Evolutionary conservation across 495 filamentous ascomycete genomes (phyloP), one percentile per base, ranked within the genome.

Genomic region (Podospora fimiseda): DNA sequence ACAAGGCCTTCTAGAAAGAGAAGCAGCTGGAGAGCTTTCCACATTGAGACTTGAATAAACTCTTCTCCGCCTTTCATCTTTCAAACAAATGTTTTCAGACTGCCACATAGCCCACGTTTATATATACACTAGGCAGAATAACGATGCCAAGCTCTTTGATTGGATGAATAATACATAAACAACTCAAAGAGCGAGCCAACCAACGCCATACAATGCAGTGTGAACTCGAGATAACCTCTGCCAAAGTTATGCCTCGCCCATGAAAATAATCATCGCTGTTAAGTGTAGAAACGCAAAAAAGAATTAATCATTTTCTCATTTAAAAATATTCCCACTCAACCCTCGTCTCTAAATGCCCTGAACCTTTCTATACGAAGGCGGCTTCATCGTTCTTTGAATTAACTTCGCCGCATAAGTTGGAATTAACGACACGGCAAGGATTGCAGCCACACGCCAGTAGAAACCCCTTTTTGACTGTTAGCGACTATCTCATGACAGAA

Each of bases 331-430:
- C 41, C 22, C 19, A 11, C 44, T 18, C n/a, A n/a, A n/a, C 24
- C 47, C 14, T 21, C 9, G 21, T 2, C 24, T 27, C n/a, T 16
- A 74, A 48, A 69, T 71, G n/a, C 72, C 90, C 68, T 87, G 86
- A 15, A 99, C 92, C 74, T 99, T 99, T 54, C 93, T 77, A 74
- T 94, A 96, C 65, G 86, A 93, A n/a, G 90, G 89, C 48, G 93
- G 94, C 62, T 83, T 89, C 76, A 94, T 83, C 48, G 80, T 87
- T 62, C 90, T 80, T 66, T 86, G 75, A 49, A 96, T 82, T 53
- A 89, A 61, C 75, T 96, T 99, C 3, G 79, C 87, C 49, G 79
- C 82, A 70, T 88, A 95, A 4, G 90, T 85, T n/a, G 94, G 94
- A 41, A 93, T 78, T 41, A 97, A 64, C 41, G 83, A 85, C 18